Base-by-base conservation (phyloP, 2,329 filamentous ascomycete species). In the Ceratocystis eucalypticola region DNA sequence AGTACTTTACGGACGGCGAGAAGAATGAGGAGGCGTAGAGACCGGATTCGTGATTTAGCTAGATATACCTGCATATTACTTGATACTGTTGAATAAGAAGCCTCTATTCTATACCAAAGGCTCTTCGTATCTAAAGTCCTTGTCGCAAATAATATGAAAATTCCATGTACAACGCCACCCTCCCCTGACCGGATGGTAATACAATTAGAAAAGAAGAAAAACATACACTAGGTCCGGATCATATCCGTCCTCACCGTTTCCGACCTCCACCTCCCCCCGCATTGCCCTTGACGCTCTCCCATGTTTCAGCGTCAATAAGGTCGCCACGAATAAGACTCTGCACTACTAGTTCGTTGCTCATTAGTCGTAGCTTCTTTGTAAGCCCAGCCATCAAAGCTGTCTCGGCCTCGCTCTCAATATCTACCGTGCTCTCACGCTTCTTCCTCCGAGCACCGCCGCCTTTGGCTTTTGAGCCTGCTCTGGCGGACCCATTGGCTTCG, bases 261-360 rank as follows among this genome's bases (percentile, higher is more conserved):
- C 45, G 17, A 15, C 50, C 62, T 17, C n/a, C 59, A 12, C 45
- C 25, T 7, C 22, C n/a, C 20, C 22, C 64, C 41, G 41, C 55
- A 33, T 30, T 37, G 12, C 48, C 33, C 3, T 37, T 33, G 10
- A 67, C 55, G 7, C 50, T 30, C 45, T 64, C 68, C 68, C 66
- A 68, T 70, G 84, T 81, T 12, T 77, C 80, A 62, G 84, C 82
- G 69, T 89, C 87, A 64, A 91, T 83, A 70, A 96, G 76, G 68
- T 85, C 84, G 0, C 92, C 93, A 63, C 96, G 74, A 69, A 99
- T 96, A 68, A 97, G 78, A 74, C 91, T 96, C 79, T 99, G 93
- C 66, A 96, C 86, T 25, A 97, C 85, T 73, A 93, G 85, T 75
- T 97, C 93, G 74, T 95, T 88, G 66, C 86, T 88, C 64, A 96